Conservation (phyloP, 176 grass and related monocot genomes). For the Paspalum vaginatum region DNA sequence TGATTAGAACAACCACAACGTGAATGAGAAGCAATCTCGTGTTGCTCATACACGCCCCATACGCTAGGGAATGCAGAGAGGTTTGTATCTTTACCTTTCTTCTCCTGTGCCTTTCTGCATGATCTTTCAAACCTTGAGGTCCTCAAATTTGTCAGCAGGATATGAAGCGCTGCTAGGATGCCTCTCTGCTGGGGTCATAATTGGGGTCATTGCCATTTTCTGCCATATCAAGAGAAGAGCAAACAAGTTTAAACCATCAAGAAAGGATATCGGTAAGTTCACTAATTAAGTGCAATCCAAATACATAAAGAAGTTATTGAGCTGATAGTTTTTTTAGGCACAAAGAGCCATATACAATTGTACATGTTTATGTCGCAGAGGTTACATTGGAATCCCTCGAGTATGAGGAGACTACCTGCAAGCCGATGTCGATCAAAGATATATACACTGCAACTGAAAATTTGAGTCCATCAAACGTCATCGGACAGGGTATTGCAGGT, state of each 20-base stretch:
- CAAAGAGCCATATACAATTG: conserved; percentile 2
- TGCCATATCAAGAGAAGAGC: conserved; percentile 44
- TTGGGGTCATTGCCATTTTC: conserved; percentile 28
- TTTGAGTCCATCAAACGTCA: conserved; percentile 51
- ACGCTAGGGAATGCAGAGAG: conserved; percentile 47
- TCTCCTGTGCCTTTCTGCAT: conserved; percentile 8
- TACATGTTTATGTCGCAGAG: conserved; percentile 41
- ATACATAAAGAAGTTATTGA: conserved; percentile 7
- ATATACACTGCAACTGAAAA: conserved; percentile 60
- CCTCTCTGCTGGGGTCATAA: conserved; percentile 32
- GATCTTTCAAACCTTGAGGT: conserved; percentile 21
- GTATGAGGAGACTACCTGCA: conserved; percentile 53
- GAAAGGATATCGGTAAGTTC: conserved; percentile 50
- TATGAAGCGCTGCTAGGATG: conserved; percentile 51
- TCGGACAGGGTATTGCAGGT: conserved; percentile 78
- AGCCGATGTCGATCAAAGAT: conserved; percentile 60
- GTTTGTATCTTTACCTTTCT: conserved; percentile 30
- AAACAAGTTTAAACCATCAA: conserved; percentile 30
- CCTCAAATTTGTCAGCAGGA: conserved; percentile 39
- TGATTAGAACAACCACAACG: conserved; percentile 17
- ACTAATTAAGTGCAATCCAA: neutral
- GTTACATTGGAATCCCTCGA: conserved; percentile 42
- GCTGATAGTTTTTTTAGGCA: conserved; percentile 31
- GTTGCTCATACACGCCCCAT: conserved; percentile 29
- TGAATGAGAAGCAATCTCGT: conserved; percentile 27